Evolutionary conservation across 2,329 filamentous ascomycete species (phyloP).

Genomic region (Purpureocillium takamizusanense): DNA sequence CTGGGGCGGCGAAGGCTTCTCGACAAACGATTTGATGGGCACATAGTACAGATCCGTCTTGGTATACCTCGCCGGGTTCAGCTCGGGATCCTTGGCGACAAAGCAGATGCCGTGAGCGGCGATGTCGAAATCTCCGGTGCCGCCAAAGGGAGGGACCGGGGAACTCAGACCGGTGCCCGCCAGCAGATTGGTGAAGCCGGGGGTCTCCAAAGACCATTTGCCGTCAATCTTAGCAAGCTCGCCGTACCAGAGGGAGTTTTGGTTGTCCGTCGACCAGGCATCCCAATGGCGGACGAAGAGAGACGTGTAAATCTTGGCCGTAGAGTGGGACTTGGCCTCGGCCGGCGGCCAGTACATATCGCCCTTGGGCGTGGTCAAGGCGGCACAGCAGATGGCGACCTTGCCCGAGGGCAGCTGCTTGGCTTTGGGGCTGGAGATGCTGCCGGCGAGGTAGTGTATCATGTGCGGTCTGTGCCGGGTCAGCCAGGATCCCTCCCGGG

Average conservation of each 20-base stretch:
- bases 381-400: constrained; percentile 50
- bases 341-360: constrained; percentile 57
- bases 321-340: constrained; percentile 49
- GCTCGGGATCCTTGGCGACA: constrained; percentile 62
- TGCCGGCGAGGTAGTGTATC: constrained; percentile 40
- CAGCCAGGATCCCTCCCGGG: background rate
- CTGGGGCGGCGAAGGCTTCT: constrained; percentile 41
- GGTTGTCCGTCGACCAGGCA: constrained; percentile 59
- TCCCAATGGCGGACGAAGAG: constrained; percentile 83
- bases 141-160: constrained; percentile 72
- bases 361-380: constrained; percentile 59
- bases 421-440: constrained; percentile 50
- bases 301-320: constrained; percentile 62
- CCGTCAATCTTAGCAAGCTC: constrained; percentile 39
- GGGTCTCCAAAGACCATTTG: constrained; percentile 30
- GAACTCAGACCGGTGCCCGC: constrained; percentile 49
- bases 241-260: constrained; percentile 65
- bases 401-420: constrained; percentile 39
- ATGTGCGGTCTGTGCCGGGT: constrained; percentile 26
- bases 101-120: constrained; percentile 58
- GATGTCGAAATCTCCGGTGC: constrained; percentile 72
- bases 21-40: constrained; percentile 51
- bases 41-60: constrained; percentile 75
- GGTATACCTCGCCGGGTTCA: constrained; percentile 66
- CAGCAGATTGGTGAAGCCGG: constrained; percentile 54